Evolutionary conservation across 164 flowering plant genomes (phyloP).

Genomic region (Vitis amurensis): DNA sequence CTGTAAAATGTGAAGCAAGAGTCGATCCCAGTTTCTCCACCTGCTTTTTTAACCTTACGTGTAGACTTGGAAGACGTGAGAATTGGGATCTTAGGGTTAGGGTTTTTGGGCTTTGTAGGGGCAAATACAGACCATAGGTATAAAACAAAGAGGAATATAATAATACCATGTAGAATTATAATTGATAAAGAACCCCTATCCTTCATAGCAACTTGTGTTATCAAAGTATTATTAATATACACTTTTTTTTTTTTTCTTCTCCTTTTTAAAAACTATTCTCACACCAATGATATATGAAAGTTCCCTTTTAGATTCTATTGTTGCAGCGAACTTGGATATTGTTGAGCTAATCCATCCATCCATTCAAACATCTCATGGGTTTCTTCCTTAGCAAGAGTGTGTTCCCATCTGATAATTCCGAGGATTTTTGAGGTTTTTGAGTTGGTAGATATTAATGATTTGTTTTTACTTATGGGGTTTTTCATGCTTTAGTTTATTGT

Average conservation of each 20-base stretch:
- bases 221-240: not conserved
- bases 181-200: not conserved
- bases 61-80: constrained; percentile 1
- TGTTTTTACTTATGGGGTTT: too few relatives aligned
- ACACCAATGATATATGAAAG: not conserved
- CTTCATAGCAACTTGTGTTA: too few relatives aligned
- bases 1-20: not conserved
- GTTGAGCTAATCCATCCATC: constrained; percentile 39
- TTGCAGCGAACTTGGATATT: constrained; percentile 36
- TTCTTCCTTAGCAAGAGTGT: too few relatives aligned
- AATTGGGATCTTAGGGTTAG: not conserved
- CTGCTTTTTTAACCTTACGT: not conserved
- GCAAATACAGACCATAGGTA: not conserved
- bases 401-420: too few relatives aligned
- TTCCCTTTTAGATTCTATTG: constrained; percentile 22
- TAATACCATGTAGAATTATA: not conserved
- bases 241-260: too few relatives aligned
- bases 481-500: too few relatives aligned
- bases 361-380: too few relatives aligned
- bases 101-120: constrained; percentile 8
- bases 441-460: too few relatives aligned
- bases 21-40: not conserved
- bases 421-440: too few relatives aligned
- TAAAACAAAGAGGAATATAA: not conserved
- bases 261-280: too few relatives aligned